Base-by-base conservation (phyloP, 805 yeast species). In the Brettanomyces naardenensis region DNA sequence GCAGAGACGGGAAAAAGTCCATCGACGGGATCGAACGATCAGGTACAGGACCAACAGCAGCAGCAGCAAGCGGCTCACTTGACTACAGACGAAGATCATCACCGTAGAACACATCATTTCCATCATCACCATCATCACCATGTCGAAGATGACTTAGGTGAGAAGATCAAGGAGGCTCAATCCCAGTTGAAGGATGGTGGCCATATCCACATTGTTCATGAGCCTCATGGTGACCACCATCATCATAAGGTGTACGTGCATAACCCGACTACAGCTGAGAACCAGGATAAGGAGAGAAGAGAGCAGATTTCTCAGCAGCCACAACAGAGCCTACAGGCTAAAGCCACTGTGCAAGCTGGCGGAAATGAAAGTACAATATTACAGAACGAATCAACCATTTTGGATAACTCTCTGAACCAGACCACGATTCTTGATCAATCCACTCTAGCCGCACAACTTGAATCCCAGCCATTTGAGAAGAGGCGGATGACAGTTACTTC, bases 401-500 rank as follows among this genome's bases (percentile, higher is more conserved):
- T 48, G 5, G 58, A 53, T 33, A 51, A 50, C 29, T 48, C 48
- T 3, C 13, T 20, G 28, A 28, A 31, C 4, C 23, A 25, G 21
- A 35, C 30, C 26, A 19, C 30, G 27, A 18, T 27, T 13, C 26
- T 31, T 20, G 34, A 31, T 18, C 34, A 31, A 21, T 31, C 34
- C 19, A 28, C 33, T 19, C 10, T 35, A 6, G 15, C 27, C 14
- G 38, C 28, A 23, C 33, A 15, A 15, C 19, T 9, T 19, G 14
- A 27, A 6, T 18, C 37, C 11, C 22, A 34, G 20, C 33, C 36
- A 9, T 36, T 33, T 19, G 31, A 37, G 15, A 39, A 32, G 20
- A 32, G 46, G 4, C 33, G 37, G 14, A 39, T 44, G 9, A 51
- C 47, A 0, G 63, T 74, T 3, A 52, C 62, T 38, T 70, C 64